Conservation (phyloP, 2,329 filamentous ascomycete species). For the Lecanoromycetidae sp. region DNA sequence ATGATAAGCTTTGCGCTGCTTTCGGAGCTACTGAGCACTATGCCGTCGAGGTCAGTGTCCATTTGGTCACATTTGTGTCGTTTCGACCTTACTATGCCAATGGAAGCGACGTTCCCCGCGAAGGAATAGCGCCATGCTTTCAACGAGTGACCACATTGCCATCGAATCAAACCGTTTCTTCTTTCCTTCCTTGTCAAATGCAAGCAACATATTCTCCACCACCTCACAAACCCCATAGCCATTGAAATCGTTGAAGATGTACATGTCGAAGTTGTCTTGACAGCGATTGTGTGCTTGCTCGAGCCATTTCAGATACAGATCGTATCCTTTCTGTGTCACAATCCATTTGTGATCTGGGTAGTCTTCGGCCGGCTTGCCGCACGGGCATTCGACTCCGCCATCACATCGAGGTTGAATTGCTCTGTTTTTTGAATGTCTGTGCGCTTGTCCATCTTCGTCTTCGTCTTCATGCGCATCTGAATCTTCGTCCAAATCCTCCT, state of each 20-base stretch:
- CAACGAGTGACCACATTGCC: constrained; percentile 5
- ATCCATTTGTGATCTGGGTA: constrained; percentile 4
- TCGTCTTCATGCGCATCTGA: too few species aligned
- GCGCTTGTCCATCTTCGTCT: too few species aligned
- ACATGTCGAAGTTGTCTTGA: constrained; percentile 8
- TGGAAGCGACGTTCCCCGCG: neutral
- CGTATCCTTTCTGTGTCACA: constrained; percentile 7
- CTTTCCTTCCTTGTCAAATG: constrained; percentile 2
- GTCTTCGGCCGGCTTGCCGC: neutral
- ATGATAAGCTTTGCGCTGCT: constrained; percentile 8
- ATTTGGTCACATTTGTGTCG: neutral
- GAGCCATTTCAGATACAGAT: neutral
- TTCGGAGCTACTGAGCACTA: neutral
- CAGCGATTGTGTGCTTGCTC: neutral
- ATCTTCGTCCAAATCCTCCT: too few species aligned
- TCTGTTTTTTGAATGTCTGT: too few species aligned
- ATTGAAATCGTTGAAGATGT: constrained; percentile 5
- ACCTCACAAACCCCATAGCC: constrained; percentile 10
- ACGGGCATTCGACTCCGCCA: neutral
- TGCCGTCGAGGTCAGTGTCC: neutral
- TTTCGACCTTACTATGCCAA: neutral
- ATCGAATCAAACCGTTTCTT: neutral
- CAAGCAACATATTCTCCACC: constrained; percentile 11
- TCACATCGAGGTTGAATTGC: too few species aligned
- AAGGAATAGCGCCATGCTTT: constrained; percentile 7